Evolutionary conservation across 1,284 basidiomycete species (phyloP).

Genomic region (Marasmius tenuissimus): DNA sequence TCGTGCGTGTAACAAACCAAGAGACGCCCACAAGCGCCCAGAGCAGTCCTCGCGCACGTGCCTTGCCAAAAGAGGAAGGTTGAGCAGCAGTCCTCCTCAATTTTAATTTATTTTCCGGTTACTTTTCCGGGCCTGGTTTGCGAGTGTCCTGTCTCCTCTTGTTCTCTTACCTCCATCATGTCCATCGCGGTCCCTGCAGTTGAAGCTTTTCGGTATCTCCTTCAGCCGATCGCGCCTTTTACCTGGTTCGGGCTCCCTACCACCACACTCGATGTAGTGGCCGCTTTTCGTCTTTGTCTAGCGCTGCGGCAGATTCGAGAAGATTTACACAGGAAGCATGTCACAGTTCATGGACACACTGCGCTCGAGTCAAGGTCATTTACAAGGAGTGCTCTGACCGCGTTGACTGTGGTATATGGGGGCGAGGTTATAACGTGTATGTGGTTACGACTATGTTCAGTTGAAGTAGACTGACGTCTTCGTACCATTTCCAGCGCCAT

Average conservation of each 20-base stretch:
- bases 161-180: conserved; percentile 19
- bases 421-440: conserved; percentile 68
- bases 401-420: conserved; percentile 69
- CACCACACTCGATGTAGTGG: conserved; percentile 64
- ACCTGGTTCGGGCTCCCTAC: conserved; percentile 63
- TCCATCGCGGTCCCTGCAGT: conserved; percentile 43
- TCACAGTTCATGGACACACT: conserved; percentile 31
- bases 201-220: conserved; percentile 49
- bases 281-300: conserved; percentile 65
- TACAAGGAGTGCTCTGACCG: conserved; percentile 53
- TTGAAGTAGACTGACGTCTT: conserved; percentile 1
- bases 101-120: too few species aligned
- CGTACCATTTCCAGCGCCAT: conserved; percentile 46
- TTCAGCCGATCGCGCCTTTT: conserved; percentile 66
- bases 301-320: conserved; percentile 68
- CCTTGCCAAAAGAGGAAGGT: background rate
- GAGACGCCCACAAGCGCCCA: background rate
- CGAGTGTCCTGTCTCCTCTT: background rate
- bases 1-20: background rate
- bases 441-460: conserved; percentile 16
- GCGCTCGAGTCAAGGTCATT: conserved; percentile 54
- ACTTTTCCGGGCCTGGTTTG: background rate
- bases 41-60: background rate
- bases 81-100: too few species aligned
- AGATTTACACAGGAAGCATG: conserved; percentile 41